Evolutionary conservation across 805 yeast species (phyloP), one percentile per base, ranked within the genome.

Genomic region (Lipomyces anomalus): DNA sequence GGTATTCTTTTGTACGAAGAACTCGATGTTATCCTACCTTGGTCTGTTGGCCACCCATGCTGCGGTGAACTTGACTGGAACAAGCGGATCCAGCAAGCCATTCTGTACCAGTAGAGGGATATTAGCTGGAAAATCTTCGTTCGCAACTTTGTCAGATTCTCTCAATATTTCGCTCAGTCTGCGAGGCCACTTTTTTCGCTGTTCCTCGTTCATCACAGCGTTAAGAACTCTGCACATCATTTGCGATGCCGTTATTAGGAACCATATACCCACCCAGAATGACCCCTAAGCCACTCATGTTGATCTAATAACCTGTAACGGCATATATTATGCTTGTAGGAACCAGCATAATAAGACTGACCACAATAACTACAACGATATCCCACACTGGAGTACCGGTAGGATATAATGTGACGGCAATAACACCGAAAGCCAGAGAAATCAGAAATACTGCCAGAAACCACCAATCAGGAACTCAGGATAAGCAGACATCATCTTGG

Each of bases 381-480:
- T 80, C 82, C 82, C 82, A 80, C 20, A 76, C 67, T 1, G 84
- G 82, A 1, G 80, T 73, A 39, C 75, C 74, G 4, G 54, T 33
- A 4, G 52, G 52, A 22, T 40, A 48, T 4, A 30, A 40, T 7
- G 66, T 57, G 30, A 72, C 59, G 35, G 67, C 59, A 6, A 67
- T 68, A 32, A 50, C 32, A 22, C 39, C 33, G 20, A 46, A 22
- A 16, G 38, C 63, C 45, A 60, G 71, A 63, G 72, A 63, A 34
- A 74, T 63, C 1, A 69, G 49, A 5, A 78, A 66, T 23, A 80
- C 67, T 6, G 66, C 51, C 16, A 75, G 43, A 33, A 74, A 81
- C 84, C 86, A 80, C 79, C 80, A 78, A 53, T 78, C 82, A 1
- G 94, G 92, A 17, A 80, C 53, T 82, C 87, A 32, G 72, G 71